Evolutionary conservation across 768 basidiomycete species (phyloP), one percentile per base, ranked within the genome.

Genomic region (Dictyophora rubrovolvata): DNA sequence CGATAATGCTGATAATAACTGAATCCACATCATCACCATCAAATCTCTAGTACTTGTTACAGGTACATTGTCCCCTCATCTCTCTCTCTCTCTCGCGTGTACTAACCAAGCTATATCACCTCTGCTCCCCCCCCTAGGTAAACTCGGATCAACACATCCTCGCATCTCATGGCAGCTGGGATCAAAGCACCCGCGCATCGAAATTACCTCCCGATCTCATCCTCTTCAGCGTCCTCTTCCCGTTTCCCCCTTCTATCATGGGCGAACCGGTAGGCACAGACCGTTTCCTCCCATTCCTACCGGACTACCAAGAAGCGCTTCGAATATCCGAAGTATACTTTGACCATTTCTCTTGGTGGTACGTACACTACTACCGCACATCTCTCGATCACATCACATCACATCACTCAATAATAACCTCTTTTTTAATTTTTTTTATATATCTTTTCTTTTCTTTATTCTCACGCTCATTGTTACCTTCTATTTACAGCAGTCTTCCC

Each of bases 331-430:
- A 59, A 14, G 28, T 35, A 20, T 59, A 59, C 36, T 59, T 51
- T 47, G 36, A 34, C 17, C 23, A 59, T 50, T 59, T 59, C 23
- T 51, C 57, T 53, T 59, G 57, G 57, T 59, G 57, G 57, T 59
- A 52, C n/a, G 3, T 57, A 20, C n/a, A n/a, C n/a, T n/a, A n/a
- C n/a, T n/a, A n/a, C n/a, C n/a, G n/a, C n/a, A n/a, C n/a, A n/a
- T n/a, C n/a, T n/a, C 37, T 17, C 3, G 47, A n/a, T 28, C 22
- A 18, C 18, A 23, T 5, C 7, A 46, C 23, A 16, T 21, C 22
- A 20, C 23, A 5, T 55, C 17, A 20, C 35, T 2, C n/a, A 14
- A 46, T 4, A 20, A 2, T 8, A 34, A 4, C 20, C 50, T 14
- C 50, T 22, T 10, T 51, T 22, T 22, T 7, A 5, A 2, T 42